A percentile compares a stretch with the other conserved stretches of the same genome.
These are phyloP conservation scores for Fraxinus sp. DNA, from an alignment of 305 asterid genomes.

Conservation along the genomic window DNA sequence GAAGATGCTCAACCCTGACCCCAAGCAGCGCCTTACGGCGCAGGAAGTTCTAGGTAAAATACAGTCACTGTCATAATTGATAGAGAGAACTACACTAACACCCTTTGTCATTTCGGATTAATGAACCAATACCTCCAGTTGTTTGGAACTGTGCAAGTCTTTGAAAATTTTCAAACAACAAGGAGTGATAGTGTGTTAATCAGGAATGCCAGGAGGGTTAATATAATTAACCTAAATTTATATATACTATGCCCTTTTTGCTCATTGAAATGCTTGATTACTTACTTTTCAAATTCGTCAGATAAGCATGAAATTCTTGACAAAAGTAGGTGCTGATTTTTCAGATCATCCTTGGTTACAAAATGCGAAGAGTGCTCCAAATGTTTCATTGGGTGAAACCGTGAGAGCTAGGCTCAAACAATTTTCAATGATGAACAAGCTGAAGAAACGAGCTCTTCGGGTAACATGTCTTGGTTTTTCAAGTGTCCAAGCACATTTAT, in stretches of 20 bases:
- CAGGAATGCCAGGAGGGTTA: not conserved
- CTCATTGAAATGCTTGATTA: not conserved
- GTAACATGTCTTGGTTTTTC: constrained; percentile 33
- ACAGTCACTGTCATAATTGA: not conserved
- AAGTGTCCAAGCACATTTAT: not conserved
- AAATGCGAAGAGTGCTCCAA: constrained; percentile 42
- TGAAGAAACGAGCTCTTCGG: constrained; percentile 72
- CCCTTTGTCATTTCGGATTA: not conserved
- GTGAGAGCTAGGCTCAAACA: constrained; percentile 74
- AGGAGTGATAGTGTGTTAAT: not conserved
- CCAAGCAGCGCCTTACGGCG: constrained; percentile 58
- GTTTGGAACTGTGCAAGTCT: not conserved
- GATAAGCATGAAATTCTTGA: constrained; percentile 14
- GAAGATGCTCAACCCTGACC: constrained; percentile 9
- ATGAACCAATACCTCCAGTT: not conserved
- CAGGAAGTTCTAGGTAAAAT: constrained; percentile 68
- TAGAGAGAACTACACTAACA: not conserved
- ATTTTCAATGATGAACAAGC: constrained; percentile 72
- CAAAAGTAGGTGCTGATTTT: constrained; percentile 14
- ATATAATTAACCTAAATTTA: not conserved
- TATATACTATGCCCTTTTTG: not conserved
- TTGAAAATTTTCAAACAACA: not conserved
- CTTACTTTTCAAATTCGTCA: not conserved
- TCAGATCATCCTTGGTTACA: constrained; percentile 17
- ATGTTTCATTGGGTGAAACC: constrained; percentile 67